Base-by-base conservation (phyloP, 768 basidiomycete genomes). In the Clitopilus hobsonii region DNA sequence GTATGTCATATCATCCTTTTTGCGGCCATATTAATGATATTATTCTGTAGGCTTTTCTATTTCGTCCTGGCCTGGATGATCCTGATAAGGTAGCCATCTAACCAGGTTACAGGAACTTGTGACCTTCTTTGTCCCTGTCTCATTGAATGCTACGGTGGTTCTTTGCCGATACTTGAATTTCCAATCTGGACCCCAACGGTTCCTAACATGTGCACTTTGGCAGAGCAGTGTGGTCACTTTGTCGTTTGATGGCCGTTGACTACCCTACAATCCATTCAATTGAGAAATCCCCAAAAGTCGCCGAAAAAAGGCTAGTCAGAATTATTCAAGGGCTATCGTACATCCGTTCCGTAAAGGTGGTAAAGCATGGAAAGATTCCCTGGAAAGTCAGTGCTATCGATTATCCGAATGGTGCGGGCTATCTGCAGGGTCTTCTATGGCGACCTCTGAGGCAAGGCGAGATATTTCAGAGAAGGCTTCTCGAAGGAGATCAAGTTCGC, bases 31-130 rank as follows among this genome's bases (percentile, higher is more conserved):
- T 20, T 36, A 18, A 22, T 30, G 29, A 28, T 22, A 26, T 29
- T 8, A 27, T 18, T 13, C 38, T 41, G 1, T 60, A 92, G 91
- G 41, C 74, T 97, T 27, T 96, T 97, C 69, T 97, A 95, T 67
- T 95, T 95, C 71, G 85, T 96, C 61, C 74, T 97, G 36, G 91
- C 93, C 2, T 96, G 94, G 94, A 96, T 96, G 94, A 95, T 96
- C 61, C 76, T 96, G 63, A 95, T 96, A 60, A 91, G 94, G 70
- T 95, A 69, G 70, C 10, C 10, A 45, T 18, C n/a, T 18, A 8
- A 16, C 7, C 16, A 16, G 30, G 16, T 10, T 45, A 20, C 18
- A 45, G n/a, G 8, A 23, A 20, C 41, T 45, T 6, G 11, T 45
- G 41, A n/a, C n/a, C n/a, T n/a, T 45, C n/a, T 45, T 45, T 23